Conservation (phyloP, 805 yeast genomes). For the Starmerella stigmatis region DNA sequence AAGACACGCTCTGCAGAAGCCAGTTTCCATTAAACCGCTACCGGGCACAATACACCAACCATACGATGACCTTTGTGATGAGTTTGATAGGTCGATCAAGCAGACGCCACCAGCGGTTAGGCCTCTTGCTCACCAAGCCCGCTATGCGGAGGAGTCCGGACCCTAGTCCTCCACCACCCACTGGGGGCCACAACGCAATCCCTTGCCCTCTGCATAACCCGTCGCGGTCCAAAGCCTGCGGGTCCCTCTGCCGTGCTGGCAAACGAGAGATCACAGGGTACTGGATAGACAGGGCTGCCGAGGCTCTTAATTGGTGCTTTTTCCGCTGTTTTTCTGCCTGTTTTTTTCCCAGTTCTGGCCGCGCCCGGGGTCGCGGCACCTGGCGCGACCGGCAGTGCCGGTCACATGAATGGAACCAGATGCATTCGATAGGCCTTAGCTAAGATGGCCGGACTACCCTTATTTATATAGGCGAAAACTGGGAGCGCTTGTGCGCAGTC, state of each 20-base stretch:
- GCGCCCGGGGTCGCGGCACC: too few species aligned
- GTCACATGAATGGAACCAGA: too few species aligned
- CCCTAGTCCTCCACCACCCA: not conserved
- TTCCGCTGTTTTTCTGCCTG: too few species aligned
- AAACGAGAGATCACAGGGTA: too few species aligned
- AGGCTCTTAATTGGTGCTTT: too few species aligned
- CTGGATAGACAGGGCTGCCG: too few species aligned
- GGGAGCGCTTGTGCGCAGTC: not conserved
- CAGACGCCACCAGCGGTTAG: slow-evolving; percentile 1
- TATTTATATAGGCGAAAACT: slow-evolving; percentile 3
- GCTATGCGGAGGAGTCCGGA: slow-evolving; percentile 1
- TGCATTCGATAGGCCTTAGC: slow-evolving; percentile 3
- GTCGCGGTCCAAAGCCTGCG: too few species aligned
- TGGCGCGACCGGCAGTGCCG: too few species aligned
- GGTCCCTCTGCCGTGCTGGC: too few species aligned
- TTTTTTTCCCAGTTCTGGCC: not conserved
- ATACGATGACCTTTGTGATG: not conserved
- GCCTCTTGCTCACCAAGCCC: not conserved
- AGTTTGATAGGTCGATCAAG: not conserved
- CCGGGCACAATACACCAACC: too few species aligned
- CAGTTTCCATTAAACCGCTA: not conserved
- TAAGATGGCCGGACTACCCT: not conserved
- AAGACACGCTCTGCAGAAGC: too few species aligned
- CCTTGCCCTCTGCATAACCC: slow-evolving; percentile 1
- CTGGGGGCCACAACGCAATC: not conserved